phyloP scores from a whole-genome alignment of 768 basidiomycete species.

The Agrocybe pediades region DNA sequence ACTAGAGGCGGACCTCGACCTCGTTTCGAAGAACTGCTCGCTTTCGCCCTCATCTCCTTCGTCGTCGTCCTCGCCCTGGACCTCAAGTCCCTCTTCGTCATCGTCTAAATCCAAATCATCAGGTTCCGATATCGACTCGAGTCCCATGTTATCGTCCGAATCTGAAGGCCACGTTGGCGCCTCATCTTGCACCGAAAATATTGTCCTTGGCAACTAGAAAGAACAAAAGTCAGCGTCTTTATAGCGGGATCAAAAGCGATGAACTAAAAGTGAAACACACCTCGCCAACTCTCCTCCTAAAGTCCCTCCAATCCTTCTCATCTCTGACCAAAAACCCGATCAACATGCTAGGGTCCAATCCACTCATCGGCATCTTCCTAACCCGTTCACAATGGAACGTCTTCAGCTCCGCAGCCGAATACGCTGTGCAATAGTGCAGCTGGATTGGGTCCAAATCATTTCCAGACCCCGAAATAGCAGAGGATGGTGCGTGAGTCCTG shows the following conservation, averaged over 20 bases:
- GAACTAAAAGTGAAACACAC: constrained; percentile 44
- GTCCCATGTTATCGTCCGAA: constrained; percentile 73
- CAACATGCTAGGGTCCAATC: constrained; percentile 96
- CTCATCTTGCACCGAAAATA: constrained; percentile 88
- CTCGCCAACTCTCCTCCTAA: constrained; percentile 69
- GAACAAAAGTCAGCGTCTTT: constrained; percentile 9
- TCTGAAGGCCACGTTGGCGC: constrained; percentile 83
- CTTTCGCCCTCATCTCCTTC: constrained; percentile 36
- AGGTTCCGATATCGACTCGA: constrained; percentile 84
- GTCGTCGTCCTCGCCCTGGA: constrained; percentile 18
- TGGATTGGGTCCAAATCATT: constrained; percentile 48
- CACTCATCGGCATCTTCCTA: constrained; percentile 89
- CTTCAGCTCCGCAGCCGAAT: constrained; percentile 68
- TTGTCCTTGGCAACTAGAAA: constrained; percentile 58
- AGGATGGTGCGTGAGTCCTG: not conserved
- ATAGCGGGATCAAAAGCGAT: not conserved
- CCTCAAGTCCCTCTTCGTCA: constrained; percentile 34
- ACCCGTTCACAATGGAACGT: constrained; percentile 98
- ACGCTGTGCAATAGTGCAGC: constrained; percentile 72
- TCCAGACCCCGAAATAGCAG: not conserved
- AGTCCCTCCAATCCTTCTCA: constrained; percentile 85
- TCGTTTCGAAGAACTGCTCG: constrained; percentile 58
- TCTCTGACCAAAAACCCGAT: constrained; percentile 88
- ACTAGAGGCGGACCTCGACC: constrained; percentile 45
- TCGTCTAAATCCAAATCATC: constrained; percentile 62